Base-by-base conservation (phyloP, 2,329 filamentous ascomycete genomes). In the Colletotrichum sp. region DNA sequence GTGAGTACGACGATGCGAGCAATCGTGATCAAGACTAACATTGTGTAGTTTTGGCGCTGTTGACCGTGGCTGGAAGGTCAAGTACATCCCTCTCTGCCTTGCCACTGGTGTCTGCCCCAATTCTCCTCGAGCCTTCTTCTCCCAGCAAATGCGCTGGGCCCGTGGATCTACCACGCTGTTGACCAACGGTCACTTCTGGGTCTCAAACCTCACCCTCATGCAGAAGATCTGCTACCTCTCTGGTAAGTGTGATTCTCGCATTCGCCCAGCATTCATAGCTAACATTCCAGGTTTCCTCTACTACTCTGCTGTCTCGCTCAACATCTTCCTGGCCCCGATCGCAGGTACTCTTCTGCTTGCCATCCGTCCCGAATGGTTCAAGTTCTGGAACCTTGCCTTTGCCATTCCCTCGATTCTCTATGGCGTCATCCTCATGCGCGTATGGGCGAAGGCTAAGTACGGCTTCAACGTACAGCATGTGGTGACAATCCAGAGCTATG, bases 91-190 rank as follows among this genome's bases (percentile, higher is more conserved):
- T 10, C 79, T 86, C 15, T 85, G 84, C 70, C 79, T 86, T 66
- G 85, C 85, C 2, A 85, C 84, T 34, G 85, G 85, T n/a, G 83
- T 86, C 66, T 86, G 85, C 70, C 85, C 85, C 15, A 85, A 86
- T 73, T 86, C 83, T 1, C 85, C 85, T 3, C 80, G 85, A 6
- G 84, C 85, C 1, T 86, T 86, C 74, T 86, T 86, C 76, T 85
- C 83, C 48, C 85, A 86, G 81, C 85, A 87, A 79, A 86, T 86
- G 85, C 82, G 85, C 18, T 87, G 85, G 85, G 85, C 84, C 13
- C 82, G 84, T 67, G 85, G 84, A 25, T 84, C 82, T 62, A 86
- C 83, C 2, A 85, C 85, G 2, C 80, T 86, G n/a, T 78, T 86
- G 18, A 85, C 84, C 15, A 85, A 85, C 70, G 81, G 82, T 48